Base-by-base conservation (phyloP, 495 filamentous ascomycete genomes). In the Talaromyces ruber region DNA sequence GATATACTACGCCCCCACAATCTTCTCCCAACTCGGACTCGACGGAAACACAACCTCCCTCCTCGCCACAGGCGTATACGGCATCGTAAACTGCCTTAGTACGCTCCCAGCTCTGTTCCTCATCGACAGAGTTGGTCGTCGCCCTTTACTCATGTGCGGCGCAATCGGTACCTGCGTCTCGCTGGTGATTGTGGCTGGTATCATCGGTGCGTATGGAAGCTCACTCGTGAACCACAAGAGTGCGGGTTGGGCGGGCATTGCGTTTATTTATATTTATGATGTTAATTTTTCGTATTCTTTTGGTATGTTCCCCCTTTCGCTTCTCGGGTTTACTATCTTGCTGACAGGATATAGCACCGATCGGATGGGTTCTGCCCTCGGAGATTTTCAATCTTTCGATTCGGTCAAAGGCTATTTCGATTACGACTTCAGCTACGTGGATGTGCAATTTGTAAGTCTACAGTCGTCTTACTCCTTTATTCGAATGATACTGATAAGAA, bases 251-350 rank as follows among this genome's bases (percentile, higher is more conserved):
- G 89, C 79, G 4, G 89, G 87, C 6, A 86, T 91, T 18, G 84
- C 77, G 62, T 91, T 93, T 80, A 88, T 94, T 62, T 94, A 88
- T 81, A 80, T 93, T 29, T 94, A 91, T 67, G 88, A 92, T 66
- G 75, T 90, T 47, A 87, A 91, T 68, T 94, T 93, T 67, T 89
- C 88, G 28, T 92, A 76, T 32, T 74, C 74, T 0, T 74, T 73
- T 39, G 74, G 76, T 77, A 61, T 60, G 72, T 65, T 52, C 52
- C 4, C n/a, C 45, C 37, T 25, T 54, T 55, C 39, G 1, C 5
- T 16, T 45, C 1, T 18, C n/a, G n/a, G n/a, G n/a, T n/a, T n/a
- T n/a, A n/a, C n/a, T n/a, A n/a, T n/a, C n/a, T n/a, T n/a, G n/a
- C n/a, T n/a, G n/a, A n/a, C n/a, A n/a, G n/a, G n/a, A n/a, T n/a